Conservation (phyloP, 2,329 filamentous ascomycete genomes). For the Aspergillus brasiliensis region DNA sequence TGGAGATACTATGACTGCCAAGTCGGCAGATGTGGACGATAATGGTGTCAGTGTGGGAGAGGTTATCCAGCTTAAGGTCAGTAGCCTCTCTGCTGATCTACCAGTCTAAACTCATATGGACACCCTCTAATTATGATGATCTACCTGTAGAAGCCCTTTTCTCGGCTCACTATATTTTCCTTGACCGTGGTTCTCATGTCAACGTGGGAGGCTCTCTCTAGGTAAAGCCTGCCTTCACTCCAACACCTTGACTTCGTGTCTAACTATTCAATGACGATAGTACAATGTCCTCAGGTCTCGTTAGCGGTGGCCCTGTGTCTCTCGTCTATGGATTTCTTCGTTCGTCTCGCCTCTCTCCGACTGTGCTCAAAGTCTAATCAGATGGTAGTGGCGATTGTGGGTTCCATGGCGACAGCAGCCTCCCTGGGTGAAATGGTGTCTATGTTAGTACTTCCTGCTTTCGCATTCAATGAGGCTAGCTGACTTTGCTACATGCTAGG, state of each 20-base stretch:
- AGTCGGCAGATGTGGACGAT: not conserved
- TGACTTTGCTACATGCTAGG: not conserved
- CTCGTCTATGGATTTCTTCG: slow-evolving; percentile 13
- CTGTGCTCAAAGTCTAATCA: not conserved
- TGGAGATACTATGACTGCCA: not conserved
- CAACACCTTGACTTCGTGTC: not conserved
- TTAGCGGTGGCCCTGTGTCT: slow-evolving; percentile 11
- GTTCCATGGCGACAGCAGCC: slow-evolving; percentile 6
- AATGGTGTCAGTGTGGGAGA: not conserved
- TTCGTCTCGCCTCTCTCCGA: not conserved
- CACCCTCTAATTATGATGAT: not conserved
- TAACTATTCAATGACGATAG: not conserved
- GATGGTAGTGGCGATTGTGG: slow-evolving; percentile 5
- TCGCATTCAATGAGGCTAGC: not conserved
- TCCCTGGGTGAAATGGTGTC: slow-evolving; percentile 13
- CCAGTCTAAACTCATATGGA: not conserved
- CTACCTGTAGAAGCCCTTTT: not conserved
- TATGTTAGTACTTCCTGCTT: not conserved
- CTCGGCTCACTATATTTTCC: not conserved
- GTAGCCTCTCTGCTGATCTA: not conserved
- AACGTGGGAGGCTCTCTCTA: not conserved
- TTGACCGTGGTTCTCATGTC: not conserved
- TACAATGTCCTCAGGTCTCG: slow-evolving; percentile 2
- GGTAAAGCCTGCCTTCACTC: not conserved
- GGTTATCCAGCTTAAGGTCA: not conserved